These are phyloP conservation scores for Solanum paucissectum DNA, from an alignment of 257 asterid species.

Conservation along the genomic window DNA sequence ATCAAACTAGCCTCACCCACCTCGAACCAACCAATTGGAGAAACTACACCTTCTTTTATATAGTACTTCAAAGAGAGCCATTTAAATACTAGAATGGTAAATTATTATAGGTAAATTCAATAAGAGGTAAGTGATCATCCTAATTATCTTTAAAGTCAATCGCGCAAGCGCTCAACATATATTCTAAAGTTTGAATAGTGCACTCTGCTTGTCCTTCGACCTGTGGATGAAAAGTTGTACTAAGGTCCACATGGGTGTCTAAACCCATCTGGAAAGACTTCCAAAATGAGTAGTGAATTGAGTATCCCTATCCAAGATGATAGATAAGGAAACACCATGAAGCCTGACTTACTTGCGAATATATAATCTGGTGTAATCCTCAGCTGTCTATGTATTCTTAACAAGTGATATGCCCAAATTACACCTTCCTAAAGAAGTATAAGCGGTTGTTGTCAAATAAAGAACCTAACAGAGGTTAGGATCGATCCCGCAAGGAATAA, in stretches of 20 bases:
- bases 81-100: neutral
- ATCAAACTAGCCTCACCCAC: neutral
- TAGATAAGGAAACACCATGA: neutral
- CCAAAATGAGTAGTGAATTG: neutral
- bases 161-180: neutral
- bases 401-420: neutral
- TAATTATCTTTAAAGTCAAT: neutral
- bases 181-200: neutral
- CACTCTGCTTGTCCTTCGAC: neutral
- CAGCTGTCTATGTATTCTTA: neutral
- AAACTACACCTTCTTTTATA: neutral
- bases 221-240: neutral
- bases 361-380: neutral
- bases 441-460: no score
- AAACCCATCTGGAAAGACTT: neutral
- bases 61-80: neutral
- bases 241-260: neutral
- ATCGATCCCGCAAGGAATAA: no score
- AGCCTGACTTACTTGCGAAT: neutral
- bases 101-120: no score
- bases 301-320: neutral
- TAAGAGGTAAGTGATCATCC: neutral
- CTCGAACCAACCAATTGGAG: neutral
- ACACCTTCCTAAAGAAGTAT: no score
- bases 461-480: no score